Conservation (phyloP, 192 early-diverging fungal genomes). For the Cladochytrium replicatum region DNA sequence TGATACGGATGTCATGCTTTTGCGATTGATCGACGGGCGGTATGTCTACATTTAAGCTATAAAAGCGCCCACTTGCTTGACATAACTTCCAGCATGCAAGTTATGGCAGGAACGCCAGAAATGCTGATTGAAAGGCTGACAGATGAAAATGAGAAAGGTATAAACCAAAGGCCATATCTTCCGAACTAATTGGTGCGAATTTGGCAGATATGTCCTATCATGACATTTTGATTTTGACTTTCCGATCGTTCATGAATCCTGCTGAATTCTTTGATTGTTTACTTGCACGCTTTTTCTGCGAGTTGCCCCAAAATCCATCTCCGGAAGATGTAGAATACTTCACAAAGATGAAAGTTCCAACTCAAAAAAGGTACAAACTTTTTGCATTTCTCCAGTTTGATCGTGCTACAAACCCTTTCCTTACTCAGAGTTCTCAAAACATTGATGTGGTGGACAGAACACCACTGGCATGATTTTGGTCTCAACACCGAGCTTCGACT, state of each 20-base stretch:
- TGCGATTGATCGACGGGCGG: constrained; percentile 30
- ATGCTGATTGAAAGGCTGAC: constrained; percentile 40
- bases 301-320: constrained; percentile 28
- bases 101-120: constrained; percentile 42
- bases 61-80: background rate
- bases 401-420: background rate
- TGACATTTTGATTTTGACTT: constrained; percentile 43
- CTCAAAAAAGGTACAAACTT: constrained; percentile 31
- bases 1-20: constrained; percentile 38
- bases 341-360: constrained; percentile 32
- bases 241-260: constrained; percentile 39
- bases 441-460: constrained; percentile 37
- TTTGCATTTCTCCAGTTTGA: background rate
- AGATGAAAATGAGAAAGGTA: constrained; percentile 33
- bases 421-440: constrained; percentile 29
- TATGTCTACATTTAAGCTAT: constrained; percentile 10
- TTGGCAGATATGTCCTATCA: constrained; percentile 31
- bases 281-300: constrained; percentile 36
- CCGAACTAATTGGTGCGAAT: background rate
- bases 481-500: constrained; percentile 27
- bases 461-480: constrained; percentile 52
- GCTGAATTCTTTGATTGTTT: constrained; percentile 40
- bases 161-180: background rate
- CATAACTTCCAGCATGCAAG: constrained; percentile 21
- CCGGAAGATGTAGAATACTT: constrained; percentile 38